Percentiles rank a stretch among this genome's conserved stretches.
These are phyloP conservation scores for Blastobotrys capitulatus DNA, from an alignment of 1,139 yeast genomes.

Conservation along the genomic window DNA sequence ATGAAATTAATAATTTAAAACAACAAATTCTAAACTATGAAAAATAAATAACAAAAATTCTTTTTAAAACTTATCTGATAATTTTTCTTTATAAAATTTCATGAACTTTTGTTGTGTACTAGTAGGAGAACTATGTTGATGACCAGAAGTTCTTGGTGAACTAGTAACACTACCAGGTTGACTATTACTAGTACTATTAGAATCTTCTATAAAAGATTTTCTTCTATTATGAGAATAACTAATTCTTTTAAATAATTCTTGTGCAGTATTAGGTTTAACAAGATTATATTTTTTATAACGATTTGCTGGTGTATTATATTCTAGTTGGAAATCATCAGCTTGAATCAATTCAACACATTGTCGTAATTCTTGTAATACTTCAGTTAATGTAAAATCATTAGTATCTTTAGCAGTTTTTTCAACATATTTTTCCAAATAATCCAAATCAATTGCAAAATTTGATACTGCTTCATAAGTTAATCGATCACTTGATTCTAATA, in stretches of 20 bases:
- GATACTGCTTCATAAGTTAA: conserved; percentile 45
- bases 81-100: conserved; percentile 24
- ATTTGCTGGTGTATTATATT: conserved; percentile 48
- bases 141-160: conserved; percentile 6
- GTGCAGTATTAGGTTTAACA: conserved; percentile 55
- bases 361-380: conserved; percentile 53
- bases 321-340: conserved; percentile 42
- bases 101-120: conserved; percentile 16
- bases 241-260: conserved; percentile 42
- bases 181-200: not conserved
- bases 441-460: conserved; percentile 59
- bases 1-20: conserved; percentile 1
- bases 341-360: conserved; percentile 55
- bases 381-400: conserved; percentile 32
- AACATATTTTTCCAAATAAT: conserved; percentile 51
- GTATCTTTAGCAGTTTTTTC: conserved; percentile 36
- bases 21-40: not conserved
- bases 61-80: conserved; percentile 15
- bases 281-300: conserved; percentile 59
- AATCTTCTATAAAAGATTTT: conserved; percentile 6
- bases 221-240: conserved; percentile 17
- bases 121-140: not conserved
- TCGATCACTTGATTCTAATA: conserved; percentile 44
- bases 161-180: conserved; percentile 7
- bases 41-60: too few relatives aligned